Evolutionary conservation across 768 basidiomycete species (phyloP).

Genomic region (Collybia sordida): DNA sequence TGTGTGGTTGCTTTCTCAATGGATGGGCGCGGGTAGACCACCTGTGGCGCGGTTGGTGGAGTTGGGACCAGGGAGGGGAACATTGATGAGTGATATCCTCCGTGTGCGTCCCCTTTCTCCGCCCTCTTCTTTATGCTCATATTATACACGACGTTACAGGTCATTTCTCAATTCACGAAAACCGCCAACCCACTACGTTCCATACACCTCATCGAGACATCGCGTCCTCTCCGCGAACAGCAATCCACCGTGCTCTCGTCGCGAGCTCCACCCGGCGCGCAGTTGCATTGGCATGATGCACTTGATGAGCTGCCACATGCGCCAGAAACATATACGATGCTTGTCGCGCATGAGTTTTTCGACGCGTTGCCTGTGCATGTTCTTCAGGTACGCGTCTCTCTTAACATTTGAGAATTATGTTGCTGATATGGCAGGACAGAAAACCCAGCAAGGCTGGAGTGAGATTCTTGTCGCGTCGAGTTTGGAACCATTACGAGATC

Average conservation of each 20-base stretch:
- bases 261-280: constrained; percentile 27
- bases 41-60: constrained; percentile 73
- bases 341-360: constrained; percentile 97
- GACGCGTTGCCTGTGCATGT: constrained; percentile 94
- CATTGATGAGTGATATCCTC: constrained; percentile 86
- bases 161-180: constrained; percentile 47
- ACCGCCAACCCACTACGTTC: constrained; percentile 35
- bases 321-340: constrained; percentile 64
- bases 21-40: constrained; percentile 52
- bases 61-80: constrained; percentile 92
- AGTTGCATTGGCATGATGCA: constrained; percentile 70
- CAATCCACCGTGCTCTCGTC: constrained; percentile 54
- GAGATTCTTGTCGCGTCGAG: constrained; percentile 74
- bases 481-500: constrained; percentile 15
- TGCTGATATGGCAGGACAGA: constrained; percentile 39
- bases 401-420: neutral
- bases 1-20: constrained; percentile 83
- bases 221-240: constrained; percentile 58
- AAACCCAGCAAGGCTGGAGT: constrained; percentile 77
- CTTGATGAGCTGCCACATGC: constrained; percentile 62
- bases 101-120: constrained; percentile 51
- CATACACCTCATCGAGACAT: constrained; percentile 84
- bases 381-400: constrained; percentile 59
- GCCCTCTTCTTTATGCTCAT: neutral
- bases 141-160: constrained; percentile 30